Base-by-base conservation (phyloP, 371 early-diverging fungal genomes). In the Massospora cicadina region DNA sequence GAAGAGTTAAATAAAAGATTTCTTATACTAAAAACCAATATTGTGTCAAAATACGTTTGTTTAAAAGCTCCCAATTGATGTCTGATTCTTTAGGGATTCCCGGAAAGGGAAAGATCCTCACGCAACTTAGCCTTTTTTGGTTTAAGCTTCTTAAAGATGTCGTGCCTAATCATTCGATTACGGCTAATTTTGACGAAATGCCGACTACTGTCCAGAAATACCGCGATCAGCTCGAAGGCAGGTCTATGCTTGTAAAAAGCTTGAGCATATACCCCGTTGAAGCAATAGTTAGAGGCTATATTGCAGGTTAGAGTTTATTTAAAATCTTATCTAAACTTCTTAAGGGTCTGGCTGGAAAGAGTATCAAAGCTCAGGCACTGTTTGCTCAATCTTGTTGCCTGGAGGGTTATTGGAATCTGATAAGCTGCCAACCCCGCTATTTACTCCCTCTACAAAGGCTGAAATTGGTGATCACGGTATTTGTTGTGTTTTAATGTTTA, bases 391-490 rank as follows among this genome's bases (percentile, higher is more conserved):
- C 61, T 73, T 75, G 33, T 79, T 98, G 54, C 89, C 93, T 1
- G 68, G 72, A 5, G 91, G 87, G 1, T 72, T 98, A 66, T 73
- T 80, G 33, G 93, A 95, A 71, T 88, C 88, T 65, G 77, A 93
- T 68, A 85, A 85, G 69, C 81, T 98, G 43, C 81, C 80, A 0
- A 68, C 76, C 64, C 86, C 93, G 12, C 74, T 98, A 55, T 98
- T 93, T 71, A 98, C 98, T 13, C 98, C 98, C 31, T 88, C 89
- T 71, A 98, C 98, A 54, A 98, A 98, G 78, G 98, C 98, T 55
- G 98, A 95, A 62, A 82, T 90, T 65, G 98, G 98, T 31, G 91
- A 88, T 63, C 98, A 98, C 67, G 88, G 87, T 87, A 77, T 43
- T 5, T 17, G 17, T 43, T n/a, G n/a, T n/a, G n/a, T n/a, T n/a